phyloP scores from a whole-genome alignment of 768 basidiomycete genomes.

The Lyophyllum decastes region DNA sequence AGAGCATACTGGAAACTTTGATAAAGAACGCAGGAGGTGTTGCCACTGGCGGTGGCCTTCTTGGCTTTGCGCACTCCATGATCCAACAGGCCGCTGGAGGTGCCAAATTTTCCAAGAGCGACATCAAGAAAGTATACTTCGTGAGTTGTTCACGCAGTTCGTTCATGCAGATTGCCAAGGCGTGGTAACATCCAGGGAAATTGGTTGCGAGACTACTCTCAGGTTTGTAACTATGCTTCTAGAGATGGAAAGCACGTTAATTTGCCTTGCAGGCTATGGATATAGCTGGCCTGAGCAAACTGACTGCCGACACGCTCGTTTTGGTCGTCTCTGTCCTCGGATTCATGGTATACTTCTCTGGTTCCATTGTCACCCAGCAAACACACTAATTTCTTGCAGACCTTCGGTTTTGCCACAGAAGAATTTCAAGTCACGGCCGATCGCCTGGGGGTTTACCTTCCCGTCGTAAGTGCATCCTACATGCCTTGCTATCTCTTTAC shows the following conservation, averaged over 20 bases:
- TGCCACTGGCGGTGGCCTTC: slow-evolving; percentile 46
- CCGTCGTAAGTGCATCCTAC: slow-evolving; percentile 46
- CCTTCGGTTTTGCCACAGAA: slow-evolving; percentile 63
- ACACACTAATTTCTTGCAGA: slow-evolving; percentile 30
- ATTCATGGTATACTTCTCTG: slow-evolving; percentile 44
- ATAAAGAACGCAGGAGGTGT: slow-evolving; percentile 54
- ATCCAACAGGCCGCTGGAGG: slow-evolving; percentile 47
- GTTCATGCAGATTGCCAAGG: background rate
- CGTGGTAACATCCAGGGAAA: slow-evolving; percentile 45
- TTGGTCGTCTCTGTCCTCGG: slow-evolving; percentile 59
- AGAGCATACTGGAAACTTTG: slow-evolving; percentile 62
- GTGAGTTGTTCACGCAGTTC: slow-evolving; percentile 30
- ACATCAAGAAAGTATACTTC: slow-evolving; percentile 71
- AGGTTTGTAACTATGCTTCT: slow-evolving; percentile 31
- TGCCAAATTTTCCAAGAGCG: slow-evolving; percentile 61
- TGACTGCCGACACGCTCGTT: slow-evolving; percentile 64
- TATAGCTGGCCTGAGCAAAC: slow-evolving; percentile 67
- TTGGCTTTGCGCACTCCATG: slow-evolving; percentile 52
- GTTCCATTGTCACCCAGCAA: background rate
- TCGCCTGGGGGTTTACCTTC: slow-evolving; percentile 75
- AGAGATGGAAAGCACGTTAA: background rate
- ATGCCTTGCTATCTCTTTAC: background rate
- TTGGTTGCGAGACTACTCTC: slow-evolving; percentile 72
- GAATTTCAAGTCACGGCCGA: slow-evolving; percentile 76
- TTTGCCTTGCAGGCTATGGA: slow-evolving; percentile 55